These are phyloP conservation scores for Coniochaeta sp. DNA, from an alignment of 2,329 filamentous ascomycete genomes.

Conservation along the genomic window DNA sequence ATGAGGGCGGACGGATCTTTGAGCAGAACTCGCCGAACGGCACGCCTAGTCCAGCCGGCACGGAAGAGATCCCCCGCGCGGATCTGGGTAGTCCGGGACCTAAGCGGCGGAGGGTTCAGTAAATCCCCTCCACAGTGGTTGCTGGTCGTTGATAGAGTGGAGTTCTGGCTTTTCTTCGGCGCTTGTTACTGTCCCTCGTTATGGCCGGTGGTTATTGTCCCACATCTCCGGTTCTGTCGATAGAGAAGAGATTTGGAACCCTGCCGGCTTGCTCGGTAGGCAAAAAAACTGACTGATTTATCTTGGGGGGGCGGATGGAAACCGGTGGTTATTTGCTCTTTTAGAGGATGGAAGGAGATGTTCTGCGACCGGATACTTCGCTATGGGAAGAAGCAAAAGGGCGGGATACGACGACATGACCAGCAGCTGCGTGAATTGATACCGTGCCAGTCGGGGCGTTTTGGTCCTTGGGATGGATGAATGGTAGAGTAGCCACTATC, in stretches of 20 bases:
- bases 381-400: no score
- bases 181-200: no score
- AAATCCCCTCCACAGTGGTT: not conserved
- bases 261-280: no score
- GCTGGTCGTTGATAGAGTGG: not conserved
- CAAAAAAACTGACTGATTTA: no score
- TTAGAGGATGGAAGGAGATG: not conserved
- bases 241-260: no score
- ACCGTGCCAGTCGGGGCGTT: not conserved
- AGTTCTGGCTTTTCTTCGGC: not conserved
- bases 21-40: slow-evolving; percentile 16
- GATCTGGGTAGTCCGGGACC: slow-evolving; percentile 25
- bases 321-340: no score
- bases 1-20: slow-evolving; percentile 11
- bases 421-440: not conserved
- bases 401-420: not conserved
- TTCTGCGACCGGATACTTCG: no score
- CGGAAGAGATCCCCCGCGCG: slow-evolving; percentile 42
- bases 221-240: no score
- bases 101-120: not conserved
- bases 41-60: slow-evolving; percentile 38
- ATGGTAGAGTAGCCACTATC: not conserved
- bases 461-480: not conserved
- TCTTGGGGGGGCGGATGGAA: no score
- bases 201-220: no score